A percentile compares a stretch with the other conserved stretches of the same genome.
These are phyloP conservation scores for Mortierella claussenii DNA, from an alignment of 192 early-diverging fungal species.

Conservation along the genomic window DNA sequence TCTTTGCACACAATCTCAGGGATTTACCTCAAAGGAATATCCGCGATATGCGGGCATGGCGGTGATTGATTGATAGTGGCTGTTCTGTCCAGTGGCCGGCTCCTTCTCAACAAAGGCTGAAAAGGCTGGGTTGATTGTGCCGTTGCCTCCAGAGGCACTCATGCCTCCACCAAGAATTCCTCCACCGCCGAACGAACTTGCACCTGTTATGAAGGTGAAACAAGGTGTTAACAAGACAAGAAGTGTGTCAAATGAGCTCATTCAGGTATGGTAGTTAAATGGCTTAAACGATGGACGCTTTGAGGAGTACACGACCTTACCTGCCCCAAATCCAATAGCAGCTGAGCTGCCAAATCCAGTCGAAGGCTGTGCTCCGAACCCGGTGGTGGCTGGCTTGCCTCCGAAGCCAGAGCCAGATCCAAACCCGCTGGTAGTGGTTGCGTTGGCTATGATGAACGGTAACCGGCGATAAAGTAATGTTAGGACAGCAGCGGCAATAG, in stretches of 20 bases:
- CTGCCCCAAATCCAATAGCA: slow-evolving; percentile 37
- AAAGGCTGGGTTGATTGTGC: slow-evolving; percentile 67
- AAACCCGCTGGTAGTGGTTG: slow-evolving; percentile 37
- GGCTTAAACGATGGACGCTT: too few species aligned
- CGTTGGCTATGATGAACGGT: too few species aligned
- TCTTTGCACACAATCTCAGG: too few species aligned
- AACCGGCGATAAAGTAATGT: too few species aligned
- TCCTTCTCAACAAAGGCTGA: slow-evolving; percentile 62
- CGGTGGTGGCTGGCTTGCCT: slow-evolving; percentile 33
- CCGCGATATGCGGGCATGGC: slow-evolving; percentile 89
- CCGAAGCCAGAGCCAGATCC: slow-evolving; percentile 45
- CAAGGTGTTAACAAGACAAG: too few species aligned
- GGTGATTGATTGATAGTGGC: slow-evolving; percentile 75
- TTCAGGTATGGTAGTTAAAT: too few species aligned
- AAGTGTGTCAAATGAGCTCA: too few species aligned
- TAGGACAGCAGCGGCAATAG: too few species aligned
- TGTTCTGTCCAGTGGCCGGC: slow-evolving; percentile 61
- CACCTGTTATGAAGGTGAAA: too few species aligned
- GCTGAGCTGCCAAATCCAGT: slow-evolving; percentile 37
- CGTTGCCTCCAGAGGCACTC: slow-evolving; percentile 37
- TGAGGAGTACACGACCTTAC: slow-evolving; percentile 2
- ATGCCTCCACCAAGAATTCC: slow-evolving; percentile 29
- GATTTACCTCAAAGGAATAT: slow-evolving; percentile 82
- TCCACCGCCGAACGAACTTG: slow-evolving; percentile 38
- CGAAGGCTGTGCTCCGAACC: slow-evolving; percentile 33